Base-by-base conservation (phyloP, 2,329 filamentous ascomycete species). In the Fusarium stilboides region DNA sequence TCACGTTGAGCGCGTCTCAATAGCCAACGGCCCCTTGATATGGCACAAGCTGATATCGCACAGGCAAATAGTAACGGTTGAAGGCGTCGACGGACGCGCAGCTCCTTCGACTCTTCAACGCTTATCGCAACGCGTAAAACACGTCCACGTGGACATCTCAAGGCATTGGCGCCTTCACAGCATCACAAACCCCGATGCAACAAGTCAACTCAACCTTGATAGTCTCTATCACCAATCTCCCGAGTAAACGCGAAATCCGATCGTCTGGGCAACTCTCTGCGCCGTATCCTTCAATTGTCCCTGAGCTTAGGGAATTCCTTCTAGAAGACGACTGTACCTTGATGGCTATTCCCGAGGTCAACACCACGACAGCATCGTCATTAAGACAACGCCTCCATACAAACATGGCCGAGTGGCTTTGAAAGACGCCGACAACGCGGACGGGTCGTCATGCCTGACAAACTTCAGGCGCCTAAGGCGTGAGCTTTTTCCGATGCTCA, bases 341-440 rank as follows among this genome's bases (percentile, higher is more conserved):
- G 5, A 12, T 10, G 34, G 81, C 84, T 45, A 75, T 82, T 8
- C 76, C 79, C 6, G 28, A 54, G 14, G 60, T 28, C 63, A 46
- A 3, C 42, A 61, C 28, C 70, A 81, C 52, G 84, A 84, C 0
- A 85, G 85, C 0, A 84, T 87, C 12, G 70, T 85, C 1, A 75
- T 83, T 1, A 77, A 80, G 1, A 72, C 76, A 5, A 62, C 72
- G 3, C 70, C 81, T 0, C 75, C 10, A 87, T 53, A 74, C 80
- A 0, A 80, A 81, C 39, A 73, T 88, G 33, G 77, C 78, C 4
- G 33, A 43, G 3, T 86, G 84, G 84, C 67, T 86, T 10, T 65
- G 72, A 1, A 31, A 31, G 10, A 31, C 28, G 28, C 28, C 28
- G 28, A 31, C 28, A 10, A 31, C 3, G 28, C 10, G 9, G 10